Evolutionary conservation across 768 basidiomycete genomes (phyloP), one percentile per base, ranked within the genome.

Genomic region (Trametes cinnabarina): DNA sequence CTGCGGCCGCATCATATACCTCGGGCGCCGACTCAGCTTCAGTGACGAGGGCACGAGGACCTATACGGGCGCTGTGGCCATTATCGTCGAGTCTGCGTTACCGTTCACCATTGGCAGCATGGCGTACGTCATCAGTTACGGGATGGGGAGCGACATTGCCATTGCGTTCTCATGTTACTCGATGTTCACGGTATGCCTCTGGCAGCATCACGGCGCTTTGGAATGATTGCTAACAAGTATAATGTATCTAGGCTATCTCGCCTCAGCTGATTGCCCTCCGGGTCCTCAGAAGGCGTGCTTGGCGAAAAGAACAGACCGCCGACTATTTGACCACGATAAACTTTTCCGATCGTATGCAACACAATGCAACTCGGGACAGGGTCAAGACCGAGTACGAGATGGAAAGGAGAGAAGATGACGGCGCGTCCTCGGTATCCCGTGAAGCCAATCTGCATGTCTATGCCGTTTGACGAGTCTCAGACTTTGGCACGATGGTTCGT

Each of bases 101-200:
- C 72, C 74, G 6, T 78, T 76, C 66, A 74, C 72, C 46, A 10
- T 74, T 17, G 57, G 73, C 40, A 76, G 76, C 1, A 68, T 77
- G 50, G 69, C 72, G 60, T 76, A 74, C 61, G 63, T 77, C 35
- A 67, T 76, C 57, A 69, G 74, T 2, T 77, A 76, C 60, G 76
- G 74, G 0, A 54, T 69, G 11, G 68, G 68, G 32, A 71, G 69
- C 47, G 67, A 68, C 15, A 68, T 73, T 19, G 68, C 71, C 3
- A 71, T 73, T 37, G 69, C 72, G 9, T 73, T 78, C 56, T 74
- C 75, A 51, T 71, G 78, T 26, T 78, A 76, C 72, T 71, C 74
- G 3, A 77, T 76, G 62, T 68, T 77, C 54, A 72, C 73, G 35
- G 77, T 78, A 57, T 47, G 76, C 72, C 26, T 30, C 26, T 55